Evolutionary conservation across 305 asterid genomes (phyloP).

Genomic region (Fraxinus floribunda): DNA sequence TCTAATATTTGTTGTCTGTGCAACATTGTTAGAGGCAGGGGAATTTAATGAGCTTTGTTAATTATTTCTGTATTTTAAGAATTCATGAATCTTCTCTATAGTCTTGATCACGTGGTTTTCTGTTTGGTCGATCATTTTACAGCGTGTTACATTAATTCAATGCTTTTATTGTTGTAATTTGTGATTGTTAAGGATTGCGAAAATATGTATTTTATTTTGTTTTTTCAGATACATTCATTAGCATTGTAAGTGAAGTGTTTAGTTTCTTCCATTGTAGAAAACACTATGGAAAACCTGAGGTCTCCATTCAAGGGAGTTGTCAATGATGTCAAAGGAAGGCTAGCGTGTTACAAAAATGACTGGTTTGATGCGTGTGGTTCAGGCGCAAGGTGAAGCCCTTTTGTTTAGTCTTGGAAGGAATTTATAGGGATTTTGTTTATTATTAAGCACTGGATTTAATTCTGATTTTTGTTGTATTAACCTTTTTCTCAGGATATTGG

Average conservation of each 20-base stretch:
- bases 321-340: constrained; percentile 64
- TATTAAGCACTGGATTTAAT: neutral
- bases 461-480: constrained; percentile 20
- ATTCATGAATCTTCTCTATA: neutral
- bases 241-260: neutral
- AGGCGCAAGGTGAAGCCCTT: constrained; percentile 53
- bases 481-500: constrained; percentile 63
- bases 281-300: constrained; percentile 48
- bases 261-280: constrained; percentile 32
- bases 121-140: neutral
- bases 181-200: neutral
- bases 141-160: neutral
- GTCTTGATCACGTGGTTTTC: neutral
- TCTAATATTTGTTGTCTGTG: neutral
- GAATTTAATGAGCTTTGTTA: neutral
- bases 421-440: neutral
- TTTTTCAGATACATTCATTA: neutral
- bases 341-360: constrained; percentile 68
- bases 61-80: neutral
- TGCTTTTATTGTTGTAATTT: neutral
- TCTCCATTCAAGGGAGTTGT: constrained; percentile 71
- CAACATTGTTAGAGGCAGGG: neutral
- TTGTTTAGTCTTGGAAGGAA: neutral
- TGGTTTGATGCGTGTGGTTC: constrained; percentile 66
- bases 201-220: neutral